Evolutionary conservation across 2,329 filamentous ascomycete genomes (phyloP), one percentile per base, ranked within the genome.

Genomic region (Hypoxylon sp.): DNA sequence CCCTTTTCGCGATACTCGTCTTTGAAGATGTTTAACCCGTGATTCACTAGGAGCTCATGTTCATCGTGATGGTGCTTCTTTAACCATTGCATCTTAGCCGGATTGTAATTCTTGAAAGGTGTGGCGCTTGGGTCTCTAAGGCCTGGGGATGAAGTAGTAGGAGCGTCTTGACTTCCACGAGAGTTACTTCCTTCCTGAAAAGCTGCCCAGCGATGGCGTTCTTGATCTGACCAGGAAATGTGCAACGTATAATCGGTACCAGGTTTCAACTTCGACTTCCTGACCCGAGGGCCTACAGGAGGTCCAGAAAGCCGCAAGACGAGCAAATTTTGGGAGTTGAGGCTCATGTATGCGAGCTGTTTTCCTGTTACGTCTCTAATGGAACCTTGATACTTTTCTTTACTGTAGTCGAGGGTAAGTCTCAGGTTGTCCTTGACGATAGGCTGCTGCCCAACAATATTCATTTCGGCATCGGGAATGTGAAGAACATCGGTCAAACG

Each of bases 1-100:
- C 29, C 50, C 19, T 9, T 22, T 31, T 35, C 50, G 17, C 50
- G 50, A 53, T 53, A 13, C 9, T 53, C 50, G 11, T 35, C 50
- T 3, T 53, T 37, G 33, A 35, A 37, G 50, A 53, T 53, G 11
- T 22, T 3, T 33, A 53, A 13, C 31, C 31, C 29, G 11, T 53
- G 10, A 2, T 29, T 17, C 14, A 10, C 2, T 8, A 53, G 14
- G 17, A 53, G n/a, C 9, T 22, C 13, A 19, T 35, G 22, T 9
- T 35, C 50, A 10, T 22, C 50, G 17, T 2, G 29, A 6, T 35
- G 31, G 19, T 53, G 29, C 3, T 39, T n/a, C 17, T 37, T 53
- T 33, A 53, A 10, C 50, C 50, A 53, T 5, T 53, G n/a, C 50
- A 13, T 44, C 39, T 44, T 44, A 9, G 17, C n/a, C 4, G 17